Percentiles rank a stretch among this genome's conserved stretches.
These are phyloP conservation scores for Zychaea mexicana DNA, from an alignment of 371 early-diverging fungal genomes.

Conservation along the genomic window DNA sequence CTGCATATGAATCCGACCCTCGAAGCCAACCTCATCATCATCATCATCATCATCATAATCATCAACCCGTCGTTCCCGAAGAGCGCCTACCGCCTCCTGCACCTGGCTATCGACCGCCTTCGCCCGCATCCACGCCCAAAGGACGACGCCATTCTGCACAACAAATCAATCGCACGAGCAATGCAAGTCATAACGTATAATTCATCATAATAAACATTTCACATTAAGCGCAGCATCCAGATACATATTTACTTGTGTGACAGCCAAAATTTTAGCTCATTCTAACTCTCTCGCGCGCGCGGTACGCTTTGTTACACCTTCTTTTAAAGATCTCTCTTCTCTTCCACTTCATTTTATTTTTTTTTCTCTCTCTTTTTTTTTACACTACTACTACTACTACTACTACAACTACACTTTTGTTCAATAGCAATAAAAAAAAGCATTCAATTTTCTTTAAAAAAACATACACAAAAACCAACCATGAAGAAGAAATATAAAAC, in stretches of 20 bases:
- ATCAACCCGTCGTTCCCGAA: background rate
- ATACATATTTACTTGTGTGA: too few relatives aligned
- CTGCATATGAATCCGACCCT: slow-evolving; percentile 10
- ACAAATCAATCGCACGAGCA: background rate
- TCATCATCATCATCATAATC: background rate
- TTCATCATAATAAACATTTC: background rate
- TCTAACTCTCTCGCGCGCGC: too few relatives aligned
- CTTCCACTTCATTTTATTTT: too few relatives aligned
- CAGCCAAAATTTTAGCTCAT: too few relatives aligned
- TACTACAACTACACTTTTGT: too few relatives aligned
- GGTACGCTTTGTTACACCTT: too few relatives aligned
- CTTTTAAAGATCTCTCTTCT: too few relatives aligned
- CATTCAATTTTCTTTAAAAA: background rate
- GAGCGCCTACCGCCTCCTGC: slow-evolving; percentile 1
- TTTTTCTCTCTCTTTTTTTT: too few relatives aligned
- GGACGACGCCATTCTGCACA: slow-evolving; percentile 6
- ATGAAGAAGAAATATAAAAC: slow-evolving; percentile 92
- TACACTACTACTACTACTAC: too few relatives aligned
- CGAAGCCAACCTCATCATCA: slow-evolving; percentile 4
- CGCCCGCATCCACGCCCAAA: slow-evolving; percentile 46
- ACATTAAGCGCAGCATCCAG: too few relatives aligned
- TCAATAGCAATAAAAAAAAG: background rate
- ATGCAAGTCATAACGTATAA: background rate
- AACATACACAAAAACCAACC: background rate
- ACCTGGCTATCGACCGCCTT: slow-evolving; percentile 40